Conservation (phyloP, 2,329 filamentous ascomycete species). For the Leptoxyphium fumago region DNA sequence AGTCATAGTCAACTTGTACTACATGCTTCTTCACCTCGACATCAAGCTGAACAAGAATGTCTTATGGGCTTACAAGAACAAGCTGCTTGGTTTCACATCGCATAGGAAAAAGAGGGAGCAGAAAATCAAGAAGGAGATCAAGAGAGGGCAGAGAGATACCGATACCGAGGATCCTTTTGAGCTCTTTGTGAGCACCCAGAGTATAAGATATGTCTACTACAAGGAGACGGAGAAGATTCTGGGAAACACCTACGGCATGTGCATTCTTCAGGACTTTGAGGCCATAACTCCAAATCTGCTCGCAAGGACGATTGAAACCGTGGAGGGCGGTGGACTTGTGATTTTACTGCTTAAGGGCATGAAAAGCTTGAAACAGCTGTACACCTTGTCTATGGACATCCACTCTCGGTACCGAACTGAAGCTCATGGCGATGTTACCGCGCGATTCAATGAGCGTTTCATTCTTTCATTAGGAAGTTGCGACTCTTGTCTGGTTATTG, state of each 20-base stretch:
- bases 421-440: slow-evolving; percentile 85
- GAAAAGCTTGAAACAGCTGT: slow-evolving; percentile 92
- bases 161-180: slow-evolving; percentile 94
- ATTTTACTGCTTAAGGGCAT: slow-evolving; percentile 87
- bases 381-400: slow-evolving; percentile 94
- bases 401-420: slow-evolving; percentile 94
- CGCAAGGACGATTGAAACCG: slow-evolving; percentile 89
- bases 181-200: slow-evolving; percentile 87
- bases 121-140: slow-evolving; percentile 98
- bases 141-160: slow-evolving; percentile 79
- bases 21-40: slow-evolving; percentile 80
- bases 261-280: slow-evolving; percentile 95
- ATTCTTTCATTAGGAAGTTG: slow-evolving; percentile 91
- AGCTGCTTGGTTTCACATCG: slow-evolving; percentile 84
- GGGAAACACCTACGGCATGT: slow-evolving; percentile 97
- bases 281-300: slow-evolving; percentile 94
- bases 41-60: slow-evolving; percentile 94
- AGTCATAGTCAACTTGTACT: slow-evolving; percentile 87
- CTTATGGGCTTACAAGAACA: slow-evolving; percentile 97
- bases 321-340: slow-evolving; percentile 88
- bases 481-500: slow-evolving; percentile 84
- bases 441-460: slow-evolving; percentile 95
- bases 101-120: slow-evolving; percentile 96
- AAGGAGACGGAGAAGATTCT: slow-evolving; percentile 99
- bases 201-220: slow-evolving; percentile 98